A percentile compares a stretch with the other conserved stretches of the same genome.
These are phyloP conservation scores for Castanea mollissima DNA, from an alignment of 306 rosid species.

Conservation along the genomic window DNA sequence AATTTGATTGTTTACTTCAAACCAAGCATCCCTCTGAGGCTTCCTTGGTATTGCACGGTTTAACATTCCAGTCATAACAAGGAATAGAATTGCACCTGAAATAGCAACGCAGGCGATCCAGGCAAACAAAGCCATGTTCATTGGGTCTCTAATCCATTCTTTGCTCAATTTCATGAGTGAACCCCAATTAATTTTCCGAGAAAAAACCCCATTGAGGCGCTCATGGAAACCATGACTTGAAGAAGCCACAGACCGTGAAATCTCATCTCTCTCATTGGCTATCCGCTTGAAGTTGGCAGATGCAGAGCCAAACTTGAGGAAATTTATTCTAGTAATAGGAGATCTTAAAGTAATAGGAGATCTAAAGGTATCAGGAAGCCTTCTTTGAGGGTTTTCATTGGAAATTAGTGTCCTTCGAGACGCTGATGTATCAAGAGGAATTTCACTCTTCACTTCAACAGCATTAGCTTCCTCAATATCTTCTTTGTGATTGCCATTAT, in stretches of 20 bases:
- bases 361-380: conserved; percentile 17
- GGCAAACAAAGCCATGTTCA: conserved; percentile 81
- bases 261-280: conserved; percentile 56
- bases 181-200: conserved; percentile 63
- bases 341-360: no score
- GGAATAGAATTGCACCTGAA: conserved; percentile 86
- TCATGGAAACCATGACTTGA: conserved; percentile 43
- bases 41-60: conserved; percentile 56
- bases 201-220: conserved; percentile 48
- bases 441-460: conserved; percentile 35
- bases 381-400: conserved; percentile 40
- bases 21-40: conserved; percentile 74
- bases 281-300: conserved; percentile 61
- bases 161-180: conserved; percentile 52
- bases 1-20: conserved; percentile 91
- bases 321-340: conserved; percentile 37
- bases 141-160: conserved; percentile 73
- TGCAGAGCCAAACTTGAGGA: conserved; percentile 71
- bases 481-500: conserved; percentile 41
- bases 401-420: conserved; percentile 39
- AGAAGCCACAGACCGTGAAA: conserved; percentile 61
- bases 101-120: conserved; percentile 77
- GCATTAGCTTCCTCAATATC: conserved; percentile 53
- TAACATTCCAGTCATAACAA: conserved; percentile 96
- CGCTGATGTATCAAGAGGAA: conserved; percentile 38